Base-by-base conservation (phyloP, 1,284 basidiomycete species). In the Ustilago loliicola region DNA sequence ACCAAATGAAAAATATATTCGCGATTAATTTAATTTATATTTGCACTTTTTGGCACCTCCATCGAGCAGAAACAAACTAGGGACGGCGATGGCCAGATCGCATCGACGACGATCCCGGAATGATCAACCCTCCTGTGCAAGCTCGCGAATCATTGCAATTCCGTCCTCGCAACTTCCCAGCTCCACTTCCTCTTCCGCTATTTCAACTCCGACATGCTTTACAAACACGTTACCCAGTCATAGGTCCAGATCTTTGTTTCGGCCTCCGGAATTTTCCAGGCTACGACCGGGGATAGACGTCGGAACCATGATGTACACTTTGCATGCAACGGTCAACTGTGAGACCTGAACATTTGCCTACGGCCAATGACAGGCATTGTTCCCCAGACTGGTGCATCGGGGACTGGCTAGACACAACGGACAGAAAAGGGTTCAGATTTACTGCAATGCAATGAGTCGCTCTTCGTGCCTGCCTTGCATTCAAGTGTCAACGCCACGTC, bases 401-500 rank as follows among this genome's bases (percentile, higher is more conserved):
- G 21, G 38, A 56, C n/a, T 19, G 42, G 42, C 7, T 7, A 21
- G 3, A 7, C 42, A 27, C 23, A 27, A 40, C 45, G 30, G 30
- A 21, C 21, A 30, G 27, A 3, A 30, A 15, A 11, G 15, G 17
- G 6, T n/a, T 11, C 21, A 40, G 23, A 38, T 34, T 13, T 23
- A 40, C 10, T 27, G 40, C 21, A n/a, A 56, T 19, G 38, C 36
- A 27, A 4, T 11, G 29, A 34, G 13, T 38, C 36, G 36, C 32
- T 38, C 3, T 38, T 38, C 36, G 13, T 38, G 36, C 36, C 17
- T 11, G 36, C 15, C 15, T 38, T 10, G 13, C 34, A 60, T 13
- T n/a, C 60, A 61, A 61, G 34, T 32, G 21, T 32, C 50, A 29
- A 29, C 19, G 38, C 52, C 51, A 54, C 29, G 11, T 23, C 34